These are phyloP conservation scores for Rhododendron ferrugineum DNA, from an alignment of 148 eudicot genomes.

Conservation along the genomic window DNA sequence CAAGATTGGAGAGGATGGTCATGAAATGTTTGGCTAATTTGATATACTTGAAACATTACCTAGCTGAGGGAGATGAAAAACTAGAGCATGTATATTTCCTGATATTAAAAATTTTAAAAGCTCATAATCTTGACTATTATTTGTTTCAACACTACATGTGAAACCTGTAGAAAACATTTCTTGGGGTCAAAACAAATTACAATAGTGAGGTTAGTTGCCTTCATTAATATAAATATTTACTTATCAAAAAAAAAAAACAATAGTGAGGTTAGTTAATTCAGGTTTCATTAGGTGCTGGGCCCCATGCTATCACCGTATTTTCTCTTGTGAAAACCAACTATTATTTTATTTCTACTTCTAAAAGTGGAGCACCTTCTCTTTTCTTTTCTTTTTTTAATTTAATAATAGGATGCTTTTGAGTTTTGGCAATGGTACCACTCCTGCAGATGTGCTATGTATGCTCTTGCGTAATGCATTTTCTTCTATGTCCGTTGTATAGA, in stretches of 20 bases:
- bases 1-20: background rate
- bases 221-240: too few species aligned
- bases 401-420: background rate
- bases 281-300: background rate
- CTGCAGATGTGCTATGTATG: background rate
- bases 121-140: background rate
- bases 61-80: background rate
- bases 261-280: background rate
- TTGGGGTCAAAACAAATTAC: background rate
- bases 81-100: background rate
- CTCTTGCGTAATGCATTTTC: background rate
- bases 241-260: too few species aligned
- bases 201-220: background rate
- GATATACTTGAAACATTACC: background rate
- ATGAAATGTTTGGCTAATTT: background rate
- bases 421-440: background rate
- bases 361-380: background rate
- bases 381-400: background rate
- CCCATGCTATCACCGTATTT: background rate
- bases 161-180: background rate
- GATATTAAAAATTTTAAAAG: too few species aligned
- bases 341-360: background rate
- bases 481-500: background rate
- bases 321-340: background rate
- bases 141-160: background rate